Evolutionary conservation across 148 eudicot species (phyloP), one percentile per base, ranked within the genome.

Genomic region (Rhododendron kiyosumense): DNA sequence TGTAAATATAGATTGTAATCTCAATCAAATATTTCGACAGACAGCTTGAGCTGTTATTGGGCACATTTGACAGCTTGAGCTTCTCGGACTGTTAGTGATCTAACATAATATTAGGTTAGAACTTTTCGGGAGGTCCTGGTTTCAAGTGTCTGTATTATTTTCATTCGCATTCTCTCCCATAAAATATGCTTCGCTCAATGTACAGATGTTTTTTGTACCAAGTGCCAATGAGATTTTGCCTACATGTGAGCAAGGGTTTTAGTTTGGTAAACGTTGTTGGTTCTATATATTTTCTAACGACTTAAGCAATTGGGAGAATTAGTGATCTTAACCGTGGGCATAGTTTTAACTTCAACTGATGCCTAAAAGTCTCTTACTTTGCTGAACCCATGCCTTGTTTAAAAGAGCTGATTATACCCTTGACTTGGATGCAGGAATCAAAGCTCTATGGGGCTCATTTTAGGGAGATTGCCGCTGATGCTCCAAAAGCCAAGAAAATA

Each of bases 371-470:
- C 20, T 30, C 38, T 4, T 32, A 4, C 38, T 30, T 14, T 71
- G 15, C 15, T 78, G 54, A 45, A 41, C 81, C 51, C 81, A 78
- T 78, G 7, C 54, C 51, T 75, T 2, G 79, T 75, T 75, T 38
- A 38, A 32, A 75, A 18, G 46, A 38, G 79, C 76, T 71, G 36
- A 75, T 75, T 38, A 18, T 38, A 36, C 26, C 20, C 79, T 36
- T 20, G 46, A 75, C 48, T 28, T 63, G 20, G 43, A 63, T 90
- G 89, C 87, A 95, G 99, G 99, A 97, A 88, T 97, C 99, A 45
- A 95, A 97, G 92, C 90, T 97, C 3, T 97, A 97, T 85, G 99
- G 99, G 36, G 99, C 99, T 75, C 99, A 97, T 87, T 97, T 93
- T 81, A 93, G 88, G 89, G 98, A 95, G 87, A 94, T 97, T 46